Conservation (phyloP, 805 yeast species). For the Scheffersomyces lignosus region DNA sequence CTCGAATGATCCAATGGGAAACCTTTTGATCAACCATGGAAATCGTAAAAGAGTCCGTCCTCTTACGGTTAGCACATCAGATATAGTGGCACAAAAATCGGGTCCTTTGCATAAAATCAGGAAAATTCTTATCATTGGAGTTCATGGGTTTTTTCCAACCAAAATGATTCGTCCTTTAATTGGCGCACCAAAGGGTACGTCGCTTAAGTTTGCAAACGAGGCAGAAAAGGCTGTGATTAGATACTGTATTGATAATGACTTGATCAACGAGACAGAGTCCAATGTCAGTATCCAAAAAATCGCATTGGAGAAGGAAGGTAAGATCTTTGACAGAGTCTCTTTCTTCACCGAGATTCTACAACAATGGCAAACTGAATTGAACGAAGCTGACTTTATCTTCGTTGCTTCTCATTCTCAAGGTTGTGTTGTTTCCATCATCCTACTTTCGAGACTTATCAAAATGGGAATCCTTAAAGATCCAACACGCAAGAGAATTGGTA, state of each 20-base stretch:
- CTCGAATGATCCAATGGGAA: constrained; percentile 43
- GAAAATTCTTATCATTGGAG: constrained; percentile 81
- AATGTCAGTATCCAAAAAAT: constrained; percentile 71
- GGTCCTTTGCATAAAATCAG: constrained; percentile 39
- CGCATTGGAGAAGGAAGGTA: constrained; percentile 93
- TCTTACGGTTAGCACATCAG: constrained; percentile 11
- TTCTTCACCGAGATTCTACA: constrained; percentile 71
- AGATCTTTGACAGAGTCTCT: constrained; percentile 80
- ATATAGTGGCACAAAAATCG: constrained; percentile 24
- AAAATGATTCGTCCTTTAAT: constrained; percentile 78
- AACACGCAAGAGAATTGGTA: constrained; percentile 52
- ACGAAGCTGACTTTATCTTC: constrained; percentile 79
- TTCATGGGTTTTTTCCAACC: constrained; percentile 95
- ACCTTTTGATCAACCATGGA: constrained; percentile 36
- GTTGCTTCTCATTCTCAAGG: constrained; percentile 97
- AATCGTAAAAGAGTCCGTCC: constrained; percentile 6
- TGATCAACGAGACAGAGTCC: constrained; percentile 33
- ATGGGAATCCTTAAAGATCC: constrained; percentile 46
- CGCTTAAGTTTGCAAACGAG: constrained; percentile 83
- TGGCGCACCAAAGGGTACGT: constrained; percentile 97
- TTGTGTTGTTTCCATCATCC: constrained; percentile 81
- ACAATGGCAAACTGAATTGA: constrained; percentile 62
- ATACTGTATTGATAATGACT: constrained; percentile 51
- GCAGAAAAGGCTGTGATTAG: constrained; percentile 76
- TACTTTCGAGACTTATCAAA: constrained; percentile 72